These are phyloP conservation scores for Populus alba DNA, from an alignment of 345 rosid species.

Conservation along the genomic window DNA sequence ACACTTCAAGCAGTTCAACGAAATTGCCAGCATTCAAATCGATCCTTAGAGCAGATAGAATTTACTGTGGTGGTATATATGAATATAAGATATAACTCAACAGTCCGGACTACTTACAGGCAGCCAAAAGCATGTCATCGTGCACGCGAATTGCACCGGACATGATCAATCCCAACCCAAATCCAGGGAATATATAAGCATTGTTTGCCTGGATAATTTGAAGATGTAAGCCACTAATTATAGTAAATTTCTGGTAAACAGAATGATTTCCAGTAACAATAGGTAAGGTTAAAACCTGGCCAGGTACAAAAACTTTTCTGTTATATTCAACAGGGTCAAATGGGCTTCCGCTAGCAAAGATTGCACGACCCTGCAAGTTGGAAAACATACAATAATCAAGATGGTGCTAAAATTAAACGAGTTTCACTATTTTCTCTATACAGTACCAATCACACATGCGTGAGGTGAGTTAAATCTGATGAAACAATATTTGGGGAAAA, in stretches of 20 bases:
- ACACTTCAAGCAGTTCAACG: background rate
- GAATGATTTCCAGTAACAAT: background rate
- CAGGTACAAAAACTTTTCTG: conserved; percentile 66
- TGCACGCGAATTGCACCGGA: conserved; percentile 88
- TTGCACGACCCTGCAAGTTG: conserved; percentile 74
- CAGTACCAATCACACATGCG: background rate
- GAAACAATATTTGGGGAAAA: background rate
- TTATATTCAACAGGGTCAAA: conserved; percentile 72
- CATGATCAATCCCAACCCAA: conserved; percentile 90
- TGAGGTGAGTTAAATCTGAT: background rate
- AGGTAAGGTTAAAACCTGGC: conserved; percentile 57
- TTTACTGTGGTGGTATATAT: background rate
- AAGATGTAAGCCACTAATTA: background rate
- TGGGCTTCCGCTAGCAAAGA: conserved; percentile 97
- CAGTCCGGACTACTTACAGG: conserved; percentile 59
- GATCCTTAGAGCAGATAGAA: background rate
- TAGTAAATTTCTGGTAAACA: background rate
- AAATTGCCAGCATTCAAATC: too few relatives aligned
- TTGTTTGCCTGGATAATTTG: conserved; percentile 75
- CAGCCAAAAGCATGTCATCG: conserved; percentile 96
- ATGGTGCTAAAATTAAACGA: background rate
- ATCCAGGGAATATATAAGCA: conserved; percentile 90
- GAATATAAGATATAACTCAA: background rate
- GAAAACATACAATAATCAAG: background rate
- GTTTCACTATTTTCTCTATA: background rate